Percentiles rank a stretch among this genome's conserved stretches.
phyloP scores from a whole-genome alignment of 805 yeast genomes.

The Cyberlindnera mississippiensis region DNA sequence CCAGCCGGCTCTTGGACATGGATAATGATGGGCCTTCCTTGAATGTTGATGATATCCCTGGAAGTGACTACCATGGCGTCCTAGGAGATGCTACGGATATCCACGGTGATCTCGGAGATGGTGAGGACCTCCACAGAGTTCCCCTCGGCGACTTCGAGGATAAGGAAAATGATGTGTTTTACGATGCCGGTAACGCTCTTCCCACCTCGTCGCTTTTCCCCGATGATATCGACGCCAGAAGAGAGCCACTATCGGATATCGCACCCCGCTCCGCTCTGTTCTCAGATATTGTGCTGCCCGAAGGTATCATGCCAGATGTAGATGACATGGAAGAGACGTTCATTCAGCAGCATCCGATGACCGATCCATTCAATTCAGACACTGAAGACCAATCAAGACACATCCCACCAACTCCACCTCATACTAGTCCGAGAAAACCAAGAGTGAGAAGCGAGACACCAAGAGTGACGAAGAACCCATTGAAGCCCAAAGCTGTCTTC shows the following conservation, averaged over 20 bases:
- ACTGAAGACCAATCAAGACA: not conserved
- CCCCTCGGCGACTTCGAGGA: not conserved
- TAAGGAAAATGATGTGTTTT: not conserved
- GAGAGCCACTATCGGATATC: conserved; percentile 4
- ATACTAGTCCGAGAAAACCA: not conserved
- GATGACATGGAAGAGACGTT: not conserved
- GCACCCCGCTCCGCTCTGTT: conserved; percentile 5
- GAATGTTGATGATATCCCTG: not conserved
- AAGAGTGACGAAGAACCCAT: conserved; percentile 1
- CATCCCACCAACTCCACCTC: not conserved
- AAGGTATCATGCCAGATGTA: conserved; percentile 23
- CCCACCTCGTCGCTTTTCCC: conserved; percentile 6
- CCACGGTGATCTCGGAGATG: not conserved
- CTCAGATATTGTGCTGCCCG: conserved; percentile 27
- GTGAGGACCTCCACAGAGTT: conserved; percentile 1
- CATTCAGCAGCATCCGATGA: conserved; percentile 1
- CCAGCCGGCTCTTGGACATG: not conserved
- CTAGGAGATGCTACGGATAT: not conserved
- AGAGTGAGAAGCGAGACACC: not conserved
- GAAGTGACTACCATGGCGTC: not conserved
- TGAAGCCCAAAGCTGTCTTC: conserved; percentile 5
- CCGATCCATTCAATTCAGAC: conserved; percentile 10
- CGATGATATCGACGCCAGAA: not conserved
- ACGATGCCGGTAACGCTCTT: not conserved
- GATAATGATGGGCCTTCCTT: not conserved